Percentiles rank a stretch among this genome's conserved stretches.
phyloP scores from a whole-genome alignment of 768 basidiomycete genomes.

The Tulasnella sp. region DNA sequence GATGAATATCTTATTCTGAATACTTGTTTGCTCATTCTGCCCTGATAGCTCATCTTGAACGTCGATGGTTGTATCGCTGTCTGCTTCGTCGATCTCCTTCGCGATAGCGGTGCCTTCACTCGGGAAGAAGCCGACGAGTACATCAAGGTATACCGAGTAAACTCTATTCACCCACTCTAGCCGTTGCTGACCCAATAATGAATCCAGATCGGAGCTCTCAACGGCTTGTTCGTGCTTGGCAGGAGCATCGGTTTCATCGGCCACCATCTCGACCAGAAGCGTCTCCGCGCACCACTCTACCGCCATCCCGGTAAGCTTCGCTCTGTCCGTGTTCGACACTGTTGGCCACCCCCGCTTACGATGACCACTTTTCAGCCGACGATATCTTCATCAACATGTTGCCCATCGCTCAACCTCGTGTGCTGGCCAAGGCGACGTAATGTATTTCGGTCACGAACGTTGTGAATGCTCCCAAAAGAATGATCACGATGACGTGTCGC shows the following conservation, averaged over 20 bases:
- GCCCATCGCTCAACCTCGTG: constrained; percentile 75
- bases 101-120: constrained; percentile 90
- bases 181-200: background rate
- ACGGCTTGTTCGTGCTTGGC: constrained; percentile 95
- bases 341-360: background rate
- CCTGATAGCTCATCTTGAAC: constrained; percentile 77
- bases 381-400: constrained; percentile 96
- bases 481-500: background rate
- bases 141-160: constrained; percentile 57
- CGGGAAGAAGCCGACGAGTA: constrained; percentile 96
- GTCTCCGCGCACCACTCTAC: constrained; percentile 87
- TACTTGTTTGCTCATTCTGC: background rate
- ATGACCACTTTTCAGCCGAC: constrained; percentile 47
- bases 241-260: constrained; percentile 98
- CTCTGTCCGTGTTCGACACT: background rate
- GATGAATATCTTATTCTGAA: constrained; percentile 4
- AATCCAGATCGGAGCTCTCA: constrained; percentile 75
- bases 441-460: background rate
- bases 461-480: background rate
- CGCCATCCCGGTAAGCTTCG: constrained; percentile 59
- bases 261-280: constrained; percentile 94
- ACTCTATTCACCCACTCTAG: background rate
- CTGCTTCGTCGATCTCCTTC: constrained; percentile 92
- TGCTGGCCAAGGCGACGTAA: constrained; percentile 45
- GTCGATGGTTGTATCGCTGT: constrained; percentile 95